Percentiles rank a stretch among this genome's conserved stretches.
These are phyloP conservation scores for Monocercomonoides exilis DNA, from an alignment of 78 protist species.

Conservation along the genomic window DNA sequence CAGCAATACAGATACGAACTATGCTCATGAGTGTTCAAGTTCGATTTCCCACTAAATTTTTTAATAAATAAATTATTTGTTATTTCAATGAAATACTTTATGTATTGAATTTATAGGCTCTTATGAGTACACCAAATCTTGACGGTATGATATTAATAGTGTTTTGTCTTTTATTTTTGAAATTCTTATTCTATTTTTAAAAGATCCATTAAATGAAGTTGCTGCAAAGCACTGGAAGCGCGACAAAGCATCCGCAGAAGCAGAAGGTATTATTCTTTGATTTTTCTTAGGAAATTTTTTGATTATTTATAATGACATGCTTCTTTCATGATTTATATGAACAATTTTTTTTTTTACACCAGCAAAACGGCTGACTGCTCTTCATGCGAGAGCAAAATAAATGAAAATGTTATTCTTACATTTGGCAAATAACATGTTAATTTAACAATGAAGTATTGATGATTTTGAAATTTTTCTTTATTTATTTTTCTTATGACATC, in stretches of 20 bases:
- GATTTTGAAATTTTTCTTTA: no score
- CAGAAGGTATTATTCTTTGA: constrained; percentile 6
- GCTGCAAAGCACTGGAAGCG: constrained; percentile 62
- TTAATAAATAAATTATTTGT: neutral
- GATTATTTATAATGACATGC: no score
- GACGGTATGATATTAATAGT: constrained; percentile 31
- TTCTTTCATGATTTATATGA: no score
- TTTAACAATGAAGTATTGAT: no score
- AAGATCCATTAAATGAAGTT: constrained; percentile 70
- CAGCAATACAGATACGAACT: constrained; percentile 89
- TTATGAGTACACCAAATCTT: constrained; percentile 74
- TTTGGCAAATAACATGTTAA: no score
- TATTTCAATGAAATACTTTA: neutral
- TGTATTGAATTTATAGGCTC: constrained; percentile 36
- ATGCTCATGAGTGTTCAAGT: constrained; percentile 84
- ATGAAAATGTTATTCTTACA: no score
- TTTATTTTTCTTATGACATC: no score
- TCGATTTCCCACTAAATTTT: neutral
- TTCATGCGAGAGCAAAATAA: no score
- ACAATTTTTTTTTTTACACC: no score
- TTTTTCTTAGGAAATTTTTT: no score
- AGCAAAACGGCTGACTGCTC: no score
- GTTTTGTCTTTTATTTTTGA: neutral
- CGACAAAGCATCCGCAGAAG: constrained; percentile 38
- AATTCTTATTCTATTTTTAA: neutral